Evolutionary conservation across 2,329 filamentous ascomycete species (phyloP).

Genomic region (Dothideomycetes sp.): DNA sequence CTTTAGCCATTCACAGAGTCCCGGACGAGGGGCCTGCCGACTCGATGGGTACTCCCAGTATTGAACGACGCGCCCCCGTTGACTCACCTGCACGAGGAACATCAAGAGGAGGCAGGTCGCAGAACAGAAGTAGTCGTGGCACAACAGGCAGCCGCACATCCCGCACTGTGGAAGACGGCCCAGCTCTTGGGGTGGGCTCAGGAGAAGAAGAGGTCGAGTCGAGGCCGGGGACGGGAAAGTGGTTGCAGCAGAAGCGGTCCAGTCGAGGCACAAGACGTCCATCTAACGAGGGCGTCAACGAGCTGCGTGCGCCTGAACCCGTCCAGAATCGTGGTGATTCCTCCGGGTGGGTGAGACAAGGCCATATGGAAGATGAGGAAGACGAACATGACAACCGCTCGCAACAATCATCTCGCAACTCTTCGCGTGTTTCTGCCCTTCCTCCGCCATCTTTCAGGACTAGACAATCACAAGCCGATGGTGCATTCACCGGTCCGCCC

Average conservation of each 20-base stretch:
- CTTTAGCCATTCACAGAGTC: no score
- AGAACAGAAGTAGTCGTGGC: not conserved
- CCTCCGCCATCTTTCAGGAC: constrained; percentile 4
- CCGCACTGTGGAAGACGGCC: no score
- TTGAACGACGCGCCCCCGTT: no score
- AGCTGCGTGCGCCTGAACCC: constrained; percentile 12
- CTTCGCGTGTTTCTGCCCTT: constrained; percentile 41
- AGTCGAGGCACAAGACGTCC: not conserved
- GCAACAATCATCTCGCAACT: no score
- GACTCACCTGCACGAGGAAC: no score
- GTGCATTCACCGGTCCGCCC: not conserved
- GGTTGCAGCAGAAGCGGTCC: no score
- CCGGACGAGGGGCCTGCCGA: no score
- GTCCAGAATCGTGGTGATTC: constrained; percentile 5
- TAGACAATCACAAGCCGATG: constrained; percentile 7
- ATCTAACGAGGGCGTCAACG: constrained; percentile 6
- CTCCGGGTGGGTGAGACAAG: not conserved
- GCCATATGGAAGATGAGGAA: constrained; percentile 7
- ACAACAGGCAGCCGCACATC: no score
- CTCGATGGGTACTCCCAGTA: no score
- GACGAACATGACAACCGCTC: constrained; percentile 1
- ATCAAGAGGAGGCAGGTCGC: not conserved
- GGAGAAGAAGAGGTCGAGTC: no score
- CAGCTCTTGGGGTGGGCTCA: no score
- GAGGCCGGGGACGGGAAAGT: no score